Evolutionary conservation across 2,329 filamentous ascomycete genomes (phyloP), one percentile per base, ranked within the genome.

Genomic region (Dactylellina parvicollis): DNA sequence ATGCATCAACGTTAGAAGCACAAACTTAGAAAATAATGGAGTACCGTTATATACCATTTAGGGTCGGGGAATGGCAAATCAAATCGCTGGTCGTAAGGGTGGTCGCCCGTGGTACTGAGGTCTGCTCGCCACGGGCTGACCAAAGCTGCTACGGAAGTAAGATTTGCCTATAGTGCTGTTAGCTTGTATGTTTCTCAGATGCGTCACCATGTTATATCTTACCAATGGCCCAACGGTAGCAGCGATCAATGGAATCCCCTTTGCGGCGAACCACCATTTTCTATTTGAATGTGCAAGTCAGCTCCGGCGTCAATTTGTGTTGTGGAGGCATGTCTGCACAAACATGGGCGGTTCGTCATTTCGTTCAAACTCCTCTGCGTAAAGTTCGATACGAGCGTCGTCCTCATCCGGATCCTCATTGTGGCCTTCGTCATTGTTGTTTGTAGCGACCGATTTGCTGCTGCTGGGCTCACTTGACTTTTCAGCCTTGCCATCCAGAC

Each of bases 101-200:
- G 76, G 75, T 87, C 88, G 1, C 84, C 82, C 0, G 83, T 82
- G 0, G 84, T 83, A 0, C 80, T 79, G 52, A 83, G 81, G 52
- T 83, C 83, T 78, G 89, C 86, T 66, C 91, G 85, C 92, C 92
- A 96, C 22, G 87, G 87, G 32, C 88, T 89, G 1, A 92, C 90
- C n/a, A 96, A 84, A 3, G 92, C 91, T 72, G 90, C 92, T 67
- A 96, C 92, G 61, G 90, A 93, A 80, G 95, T 90, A 30, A 95
- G 88, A 66, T 93, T 96, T 2, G 93, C 69, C 69, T 73, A 12
- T 4, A 49, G 30, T 28, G 10, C 26, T 26, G 36, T 59, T 3
- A 65, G 47, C 28, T n/a, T n/a, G n/a, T 36, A n/a, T 22, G 10
- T 2, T 16, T 24, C 36, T 9, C 20, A 47, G 1, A 2, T 18